Base-by-base conservation (phyloP, 352 stramenopile genomes). In the Aphanomyces invadans region DNA sequence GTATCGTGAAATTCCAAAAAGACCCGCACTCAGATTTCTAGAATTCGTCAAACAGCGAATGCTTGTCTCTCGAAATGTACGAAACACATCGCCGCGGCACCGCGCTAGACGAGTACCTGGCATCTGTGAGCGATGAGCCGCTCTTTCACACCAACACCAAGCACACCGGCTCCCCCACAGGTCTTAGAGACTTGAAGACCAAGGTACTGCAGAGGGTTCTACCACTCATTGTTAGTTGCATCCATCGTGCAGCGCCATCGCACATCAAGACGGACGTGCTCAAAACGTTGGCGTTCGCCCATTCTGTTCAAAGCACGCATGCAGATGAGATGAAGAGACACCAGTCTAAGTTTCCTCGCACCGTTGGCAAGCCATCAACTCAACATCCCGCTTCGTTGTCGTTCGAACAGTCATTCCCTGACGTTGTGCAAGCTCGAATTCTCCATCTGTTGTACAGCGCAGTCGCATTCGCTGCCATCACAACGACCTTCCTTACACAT, bases 71-170 rank as follows among this genome's bases (percentile, higher is more conserved):
- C 25, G 4, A 15, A 29, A 57, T 57, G 49, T 57, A 57, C 29
- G 25, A 57, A 5, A 57, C 49, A 42, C 36, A 42, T 38, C 49
- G 25, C 17, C 49, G 29, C 29, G 15, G 29, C 11, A 15, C 49
- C 25, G 55, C 55, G 36, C 55, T 64, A 11, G 55, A 64, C 39
- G 55, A n/a, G 36, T 64, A 64, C 36, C 36, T 64, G 5, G 36
- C 33, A 11, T 53, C 55, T 38, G 55, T 64, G 31, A n/a, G 52
- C 21, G 7, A 48, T 19, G 7, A 4, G 12, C 29, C 29, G 54
- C 54, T 21, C n/a, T n/a, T 28, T 11, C 10, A 25, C 10, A n/a
- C n/a, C n/a, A n/a, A 45, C 38, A 45, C 38, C 38, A 45, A 45
- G 17, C 38, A 45, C 9, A 17, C n/a, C n/a, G n/a, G n/a, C n/a